Evolutionary conservation across 2,329 filamentous ascomycete species (phyloP).

Genomic region (Claviceps sp.): DNA sequence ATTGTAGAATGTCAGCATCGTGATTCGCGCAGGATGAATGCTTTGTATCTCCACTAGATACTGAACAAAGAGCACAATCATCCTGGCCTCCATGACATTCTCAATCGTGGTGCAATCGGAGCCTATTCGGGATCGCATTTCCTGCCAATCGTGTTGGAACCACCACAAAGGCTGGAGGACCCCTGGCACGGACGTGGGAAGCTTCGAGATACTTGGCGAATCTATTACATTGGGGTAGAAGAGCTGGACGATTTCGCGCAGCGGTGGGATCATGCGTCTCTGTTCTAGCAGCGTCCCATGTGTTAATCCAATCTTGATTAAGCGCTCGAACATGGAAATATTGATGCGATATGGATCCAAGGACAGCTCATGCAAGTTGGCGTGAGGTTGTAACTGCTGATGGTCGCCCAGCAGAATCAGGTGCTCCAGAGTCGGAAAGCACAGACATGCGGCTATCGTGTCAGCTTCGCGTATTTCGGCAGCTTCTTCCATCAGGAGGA

Average conservation of each 20-base stretch:
- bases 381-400: conserved; percentile 61
- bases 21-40: conserved; percentile 47
- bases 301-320: conserved; percentile 52
- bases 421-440: conserved; percentile 33
- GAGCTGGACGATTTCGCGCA: conserved; percentile 30
- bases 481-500: conserved; percentile 67
- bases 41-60: conserved; percentile 52
- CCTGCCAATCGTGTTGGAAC: conserved; percentile 36
- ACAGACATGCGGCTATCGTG: conserved; percentile 35
- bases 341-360: conserved; percentile 51
- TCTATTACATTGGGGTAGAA: conserved; percentile 34
- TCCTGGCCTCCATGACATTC: conserved; percentile 60
- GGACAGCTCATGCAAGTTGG: conserved; percentile 46
- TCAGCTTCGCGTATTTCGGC: conserved; percentile 61
- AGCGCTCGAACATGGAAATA: conserved; percentile 66
- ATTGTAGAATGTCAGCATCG: conserved; percentile 77
- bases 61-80: conserved; percentile 59
- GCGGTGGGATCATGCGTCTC: conserved; percentile 39
- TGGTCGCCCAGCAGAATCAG: conserved; percentile 60
- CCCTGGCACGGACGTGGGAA: conserved; percentile 29
- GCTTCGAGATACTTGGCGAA: conserved; percentile 18
- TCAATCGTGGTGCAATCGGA: conserved; percentile 48
- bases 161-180: conserved; percentile 28
- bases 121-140: conserved; percentile 33
- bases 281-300: conserved; percentile 55